Percentiles rank a stretch among this genome's conserved stretches.
Conservation (phyloP, 2,329 filamentous ascomycete genomes). For the Xylaria sp. region DNA sequence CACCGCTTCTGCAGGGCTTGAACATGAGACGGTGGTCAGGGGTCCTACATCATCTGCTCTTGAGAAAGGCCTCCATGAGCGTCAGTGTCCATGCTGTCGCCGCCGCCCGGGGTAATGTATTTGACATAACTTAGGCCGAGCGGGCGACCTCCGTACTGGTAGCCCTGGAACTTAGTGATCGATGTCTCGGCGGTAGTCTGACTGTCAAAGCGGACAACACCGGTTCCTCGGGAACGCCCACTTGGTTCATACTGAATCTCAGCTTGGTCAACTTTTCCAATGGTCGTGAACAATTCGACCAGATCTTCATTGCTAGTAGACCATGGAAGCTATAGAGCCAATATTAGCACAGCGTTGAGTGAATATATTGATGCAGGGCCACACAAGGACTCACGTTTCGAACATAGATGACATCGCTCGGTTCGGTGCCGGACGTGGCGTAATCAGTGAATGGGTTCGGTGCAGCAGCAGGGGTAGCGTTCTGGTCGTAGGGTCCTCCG, state of each 20-base stretch:
- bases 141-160: slow-evolving; percentile 95
- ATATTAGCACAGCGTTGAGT: slow-evolving; percentile 37
- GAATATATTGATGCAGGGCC: slow-evolving; percentile 23
- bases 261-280: slow-evolving; percentile 97
- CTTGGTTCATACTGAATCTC: slow-evolving; percentile 99
- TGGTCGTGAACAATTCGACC: slow-evolving; percentile 95
- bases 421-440: slow-evolving; percentile 86
- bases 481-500: slow-evolving; percentile 31
- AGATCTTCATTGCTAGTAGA: slow-evolving; percentile 98
- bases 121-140: slow-evolving; percentile 94
- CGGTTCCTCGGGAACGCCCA: slow-evolving; percentile 91
- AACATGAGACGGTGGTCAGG: not conserved
- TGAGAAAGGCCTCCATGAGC: slow-evolving; percentile 83
- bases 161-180: slow-evolving; percentile 96
- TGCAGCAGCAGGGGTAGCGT: slow-evolving; percentile 53
- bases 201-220: slow-evolving; percentile 93
- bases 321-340: slow-evolving; percentile 82
- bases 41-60: slow-evolving; percentile 90
- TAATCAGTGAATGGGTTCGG: slow-evolving; percentile 96
- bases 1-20: not conserved
- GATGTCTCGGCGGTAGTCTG: slow-evolving; percentile 88
- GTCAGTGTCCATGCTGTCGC: slow-evolving; percentile 85
- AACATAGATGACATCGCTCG: slow-evolving; percentile 87
- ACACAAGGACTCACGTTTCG: slow-evolving; percentile 81
- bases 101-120: slow-evolving; percentile 77